Conservation (phyloP, 805 yeast genomes). For the Ogataea ganodermae region DNA sequence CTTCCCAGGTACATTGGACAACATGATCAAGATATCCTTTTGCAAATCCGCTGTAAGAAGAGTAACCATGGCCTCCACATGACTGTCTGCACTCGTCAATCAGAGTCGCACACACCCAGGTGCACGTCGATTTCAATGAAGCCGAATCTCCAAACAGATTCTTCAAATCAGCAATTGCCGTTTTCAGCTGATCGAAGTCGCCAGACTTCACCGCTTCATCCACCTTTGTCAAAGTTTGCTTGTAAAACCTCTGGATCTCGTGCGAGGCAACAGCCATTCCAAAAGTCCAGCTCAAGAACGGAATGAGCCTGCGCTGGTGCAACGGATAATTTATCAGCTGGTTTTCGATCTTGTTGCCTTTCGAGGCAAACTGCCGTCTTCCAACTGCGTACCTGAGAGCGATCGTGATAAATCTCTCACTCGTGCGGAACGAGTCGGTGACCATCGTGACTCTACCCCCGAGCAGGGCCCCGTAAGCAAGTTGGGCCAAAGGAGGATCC, state of each 20-base stretch:
- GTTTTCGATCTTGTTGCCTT: conserved; percentile 51
- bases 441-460: conserved; percentile 93
- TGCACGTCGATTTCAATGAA: conserved; percentile 82
- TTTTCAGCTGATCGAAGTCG: conserved; percentile 44
- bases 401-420: conserved; percentile 78
- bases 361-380: conserved; percentile 74
- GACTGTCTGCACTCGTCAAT: conserved; percentile 91
- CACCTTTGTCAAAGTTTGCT: conserved; percentile 50
- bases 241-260: conserved; percentile 56
- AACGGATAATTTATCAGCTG: conserved; percentile 84
- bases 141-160: conserved; percentile 83
- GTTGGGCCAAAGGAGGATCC: conserved; percentile 83
- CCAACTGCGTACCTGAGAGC: conserved; percentile 89
- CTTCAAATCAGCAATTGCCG: conserved; percentile 64
- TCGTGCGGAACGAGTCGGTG: conserved; percentile 76
- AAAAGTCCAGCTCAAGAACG: conserved; percentile 78
- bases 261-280: conserved; percentile 73
- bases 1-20: conserved; percentile 99
- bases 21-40: conserved; percentile 90
- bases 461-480: conserved; percentile 83
- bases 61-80: conserved; percentile 96
- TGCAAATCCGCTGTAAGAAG: conserved; percentile 89
- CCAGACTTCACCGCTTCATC: conserved; percentile 54
- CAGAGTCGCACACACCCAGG: conserved; percentile 79
- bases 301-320: conserved; percentile 85